Evolutionary conservation across 805 yeast genomes (phyloP), one percentile per base, ranked within the genome.

Genomic region (Ogataea minuta): DNA sequence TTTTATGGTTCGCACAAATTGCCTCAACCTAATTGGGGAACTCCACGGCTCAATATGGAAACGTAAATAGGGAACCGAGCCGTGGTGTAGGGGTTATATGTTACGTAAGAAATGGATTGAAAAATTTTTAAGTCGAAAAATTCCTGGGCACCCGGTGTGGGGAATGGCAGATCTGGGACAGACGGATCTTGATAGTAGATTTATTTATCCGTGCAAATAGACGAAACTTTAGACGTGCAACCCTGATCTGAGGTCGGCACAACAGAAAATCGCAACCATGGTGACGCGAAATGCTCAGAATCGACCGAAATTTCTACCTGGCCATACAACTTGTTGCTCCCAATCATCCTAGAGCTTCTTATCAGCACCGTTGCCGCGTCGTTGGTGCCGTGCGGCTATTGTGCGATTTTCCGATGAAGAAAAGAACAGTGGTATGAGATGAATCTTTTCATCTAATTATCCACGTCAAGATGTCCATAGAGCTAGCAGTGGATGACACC

Each of bases 401-500:
- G 25, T 27, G n/a, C 15, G 4, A 33, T 7, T 14, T 33, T 24
- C 30, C 14, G 11, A 6, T 16, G 14, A 23, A 23, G 23, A 31
- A 31, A 13, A 23, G 7, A 8, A 6, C 8, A 8, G 21, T 19
- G 8, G 21, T 14, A 14, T 11, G 11, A 21, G 10, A 6, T 20
- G 17, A 13, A 14, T 14, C 14, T 31, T 15, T 15, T 20, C 10
- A 11, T 10, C 34, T 4, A 9, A 25, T 12, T 14, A 25, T 12
- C 8, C 16, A 44, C 52, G 15, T 25, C 41, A n/a, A 49, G 9
- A 43, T 41, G 23, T 46, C 53, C 11, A 46, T 55, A 9, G 47
- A 52, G 15, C 28, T 54, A 10, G 37, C 49, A 9, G 54, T 52
- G n/a, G 56, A 52, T 29, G 49, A 49, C 13, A 28, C 46, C 34